phyloP scores from a whole-genome alignment of 108 stramenopile genomes.

The Stephanodiscus minutulus region DNA sequence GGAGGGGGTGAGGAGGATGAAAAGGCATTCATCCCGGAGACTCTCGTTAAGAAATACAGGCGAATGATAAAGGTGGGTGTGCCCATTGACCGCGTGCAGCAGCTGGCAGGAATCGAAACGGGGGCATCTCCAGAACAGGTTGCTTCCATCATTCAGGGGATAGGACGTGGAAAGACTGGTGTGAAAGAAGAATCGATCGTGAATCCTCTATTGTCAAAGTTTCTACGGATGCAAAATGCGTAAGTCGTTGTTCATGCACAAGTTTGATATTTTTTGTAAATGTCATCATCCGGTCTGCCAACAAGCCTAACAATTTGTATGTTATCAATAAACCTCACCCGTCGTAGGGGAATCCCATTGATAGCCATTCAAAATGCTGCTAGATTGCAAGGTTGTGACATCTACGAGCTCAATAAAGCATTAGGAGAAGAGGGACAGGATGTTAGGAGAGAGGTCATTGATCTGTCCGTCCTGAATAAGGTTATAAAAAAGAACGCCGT shows the following conservation, averaged over 20 bases:
- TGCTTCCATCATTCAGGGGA: neutral
- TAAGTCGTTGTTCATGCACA: neutral
- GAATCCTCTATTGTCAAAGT: constrained; percentile 18
- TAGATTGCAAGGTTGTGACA: constrained; percentile 39
- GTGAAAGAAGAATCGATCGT: constrained; percentile 13
- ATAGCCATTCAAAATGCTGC: constrained; percentile 46
- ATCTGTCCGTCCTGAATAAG: neutral
- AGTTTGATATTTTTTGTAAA: neutral
- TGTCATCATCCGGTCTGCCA: neutral
- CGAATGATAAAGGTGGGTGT: constrained; percentile 49
- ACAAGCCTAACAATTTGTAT: neutral
- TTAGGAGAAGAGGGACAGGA: constrained; percentile 1
- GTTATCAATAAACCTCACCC: neutral
- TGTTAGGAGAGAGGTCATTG: neutral
- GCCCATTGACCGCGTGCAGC: constrained; percentile 41
- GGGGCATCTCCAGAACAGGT: constrained; percentile 25
- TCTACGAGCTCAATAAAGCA: constrained; percentile 24
- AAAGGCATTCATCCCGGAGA: constrained; percentile 19
- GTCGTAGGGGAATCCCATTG: constrained; percentile 34
- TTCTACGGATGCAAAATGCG: constrained; percentile 39
- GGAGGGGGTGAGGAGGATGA: constrained; percentile 1
- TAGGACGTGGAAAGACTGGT: neutral
- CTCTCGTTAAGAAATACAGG: constrained; percentile 62
- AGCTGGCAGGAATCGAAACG: constrained; percentile 39
- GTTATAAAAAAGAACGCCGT: neutral